Conservation (phyloP, 257 asterid genomes). For the Paraleonurus japonicus region DNA sequence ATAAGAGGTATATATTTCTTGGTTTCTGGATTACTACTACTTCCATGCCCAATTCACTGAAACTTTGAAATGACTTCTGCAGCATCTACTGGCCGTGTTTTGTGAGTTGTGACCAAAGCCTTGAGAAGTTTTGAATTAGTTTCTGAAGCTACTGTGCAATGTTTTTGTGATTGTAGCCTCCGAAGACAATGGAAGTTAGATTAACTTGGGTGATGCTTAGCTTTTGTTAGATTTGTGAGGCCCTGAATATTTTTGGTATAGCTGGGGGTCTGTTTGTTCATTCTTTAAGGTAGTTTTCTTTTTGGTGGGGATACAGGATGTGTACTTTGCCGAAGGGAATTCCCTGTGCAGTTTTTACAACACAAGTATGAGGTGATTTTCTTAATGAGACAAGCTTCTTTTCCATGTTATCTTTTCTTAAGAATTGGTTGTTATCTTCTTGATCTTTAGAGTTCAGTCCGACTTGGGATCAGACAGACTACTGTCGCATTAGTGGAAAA, state of each 20-base stretch:
- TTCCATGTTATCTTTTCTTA: background rate
- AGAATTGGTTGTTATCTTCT: background rate
- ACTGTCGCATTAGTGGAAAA: background rate
- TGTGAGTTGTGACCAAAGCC: background rate
- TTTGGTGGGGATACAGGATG: background rate
- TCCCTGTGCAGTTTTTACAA: constrained; percentile 22
- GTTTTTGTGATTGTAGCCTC: constrained; percentile 17
- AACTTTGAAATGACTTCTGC: background rate
- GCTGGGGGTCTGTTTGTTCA: constrained; percentile 8
- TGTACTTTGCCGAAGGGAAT: constrained; percentile 19
- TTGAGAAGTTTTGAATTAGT: background rate
- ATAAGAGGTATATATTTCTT: constrained; percentile 14
- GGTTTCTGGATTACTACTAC: background rate
- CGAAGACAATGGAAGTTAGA: background rate
- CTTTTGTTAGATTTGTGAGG: constrained; percentile 1
- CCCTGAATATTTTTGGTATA: constrained; percentile 12
- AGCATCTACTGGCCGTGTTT: background rate
- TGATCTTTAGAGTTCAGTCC: background rate
- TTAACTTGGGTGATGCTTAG: background rate
- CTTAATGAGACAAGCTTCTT: constrained; percentile 13
- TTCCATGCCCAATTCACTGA: background rate
- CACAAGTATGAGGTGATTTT: background rate
- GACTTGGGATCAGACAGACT: background rate
- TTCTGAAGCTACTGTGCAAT: background rate
- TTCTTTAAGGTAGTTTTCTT: background rate